A percentile compares a stretch with the other conserved stretches of the same genome.
Conservation (phyloP, 2,329 filamentous ascomycete species). For the Ceratocystis variospora region DNA sequence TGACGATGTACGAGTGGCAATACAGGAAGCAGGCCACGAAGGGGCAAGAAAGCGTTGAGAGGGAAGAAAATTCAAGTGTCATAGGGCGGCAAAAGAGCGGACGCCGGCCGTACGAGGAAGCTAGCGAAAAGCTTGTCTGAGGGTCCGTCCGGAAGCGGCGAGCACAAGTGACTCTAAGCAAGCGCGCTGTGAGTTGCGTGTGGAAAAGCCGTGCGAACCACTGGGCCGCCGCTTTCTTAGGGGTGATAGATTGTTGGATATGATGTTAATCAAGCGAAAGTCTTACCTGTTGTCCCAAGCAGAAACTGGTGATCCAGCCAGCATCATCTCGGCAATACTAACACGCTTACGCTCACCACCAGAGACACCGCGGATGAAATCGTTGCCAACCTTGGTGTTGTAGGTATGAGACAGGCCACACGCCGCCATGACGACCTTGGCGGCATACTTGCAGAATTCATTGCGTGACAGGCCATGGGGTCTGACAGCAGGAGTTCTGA, state of each 20-base stretch:
- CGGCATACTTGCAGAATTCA: constrained; percentile 48
- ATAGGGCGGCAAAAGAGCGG: neutral
- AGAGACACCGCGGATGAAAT: constrained; percentile 56
- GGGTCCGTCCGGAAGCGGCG: neutral
- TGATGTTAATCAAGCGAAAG: neutral
- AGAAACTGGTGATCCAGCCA: constrained; percentile 43
- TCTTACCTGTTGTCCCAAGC: constrained; percentile 54
- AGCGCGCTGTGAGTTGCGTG: neutral
- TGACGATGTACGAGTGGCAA: neutral
- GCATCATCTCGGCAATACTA: constrained; percentile 63
- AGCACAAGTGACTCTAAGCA: neutral
- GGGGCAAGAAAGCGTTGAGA: neutral
- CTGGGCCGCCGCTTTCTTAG: neutral
- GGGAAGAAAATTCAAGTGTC: neutral
- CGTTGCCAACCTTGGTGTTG: constrained; percentile 61
- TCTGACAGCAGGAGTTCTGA: constrained; percentile 51
- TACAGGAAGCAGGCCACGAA: neutral
- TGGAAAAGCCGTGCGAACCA: neutral
- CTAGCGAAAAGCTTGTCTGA: neutral
- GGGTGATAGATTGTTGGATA: neutral
- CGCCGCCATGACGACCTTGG: constrained; percentile 53
- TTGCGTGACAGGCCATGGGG: constrained; percentile 47
- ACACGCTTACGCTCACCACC: constrained; percentile 68
- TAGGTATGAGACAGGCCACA: constrained; percentile 61
- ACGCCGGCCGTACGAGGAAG: neutral